These are phyloP conservation scores for Exophiala spinifera DNA, from an alignment of 2,329 filamentous ascomycete species.

Conservation along the genomic window DNA sequence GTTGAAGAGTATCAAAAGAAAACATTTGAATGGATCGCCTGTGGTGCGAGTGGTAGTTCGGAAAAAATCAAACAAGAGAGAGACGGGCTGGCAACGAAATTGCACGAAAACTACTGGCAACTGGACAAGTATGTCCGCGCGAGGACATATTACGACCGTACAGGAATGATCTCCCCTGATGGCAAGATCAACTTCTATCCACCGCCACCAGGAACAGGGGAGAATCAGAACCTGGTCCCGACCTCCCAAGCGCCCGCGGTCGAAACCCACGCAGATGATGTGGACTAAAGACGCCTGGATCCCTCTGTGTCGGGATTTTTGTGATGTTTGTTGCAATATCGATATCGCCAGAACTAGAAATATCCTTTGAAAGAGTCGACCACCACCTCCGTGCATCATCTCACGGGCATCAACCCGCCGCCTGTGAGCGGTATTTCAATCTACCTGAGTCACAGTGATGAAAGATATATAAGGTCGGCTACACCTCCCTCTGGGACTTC, in stretches of 20 bases:
- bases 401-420: too few relatives aligned
- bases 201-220: conserved; percentile 23
- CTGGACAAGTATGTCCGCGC: conserved; percentile 85
- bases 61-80: conserved; percentile 56
- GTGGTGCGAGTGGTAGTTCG: conserved; percentile 46
- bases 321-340: too few relatives aligned
- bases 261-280: conserved; percentile 24
- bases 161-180: conserved; percentile 64
- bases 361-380: too few relatives aligned
- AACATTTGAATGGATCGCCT: conserved; percentile 71
- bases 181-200: conserved; percentile 73
- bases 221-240: conserved; percentile 13
- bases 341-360: too few relatives aligned
- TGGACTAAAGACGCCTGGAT: conserved; percentile 17
- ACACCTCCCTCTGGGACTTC: too few relatives aligned
- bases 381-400: too few relatives aligned
- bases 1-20: conserved; percentile 70
- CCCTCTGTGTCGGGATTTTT: neutral
- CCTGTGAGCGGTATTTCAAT: too few relatives aligned
- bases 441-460: too few relatives aligned
- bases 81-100: conserved; percentile 57
- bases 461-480: too few relatives aligned
- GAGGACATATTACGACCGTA: conserved; percentile 78
- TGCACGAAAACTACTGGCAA: conserved; percentile 79
- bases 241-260: conserved; percentile 8